Percentiles rank a stretch among this genome's conserved stretches.
phyloP scores from a whole-genome alignment of 78 protist species.

The Pelomyxa schiedti region DNA sequence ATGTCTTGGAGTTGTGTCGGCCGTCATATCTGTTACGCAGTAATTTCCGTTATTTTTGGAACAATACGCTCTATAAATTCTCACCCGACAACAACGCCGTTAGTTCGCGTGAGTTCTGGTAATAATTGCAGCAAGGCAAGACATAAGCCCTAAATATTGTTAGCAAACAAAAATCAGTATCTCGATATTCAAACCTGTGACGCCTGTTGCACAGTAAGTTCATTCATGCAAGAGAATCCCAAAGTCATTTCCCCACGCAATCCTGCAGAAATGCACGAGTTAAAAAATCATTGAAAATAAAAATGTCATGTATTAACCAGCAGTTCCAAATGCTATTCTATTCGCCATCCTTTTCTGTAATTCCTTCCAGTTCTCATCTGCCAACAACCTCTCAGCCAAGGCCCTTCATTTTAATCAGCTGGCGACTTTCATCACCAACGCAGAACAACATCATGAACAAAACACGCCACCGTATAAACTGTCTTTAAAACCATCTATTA shows the following conservation, averaged over 20 bases:
- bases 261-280: slow-evolving; percentile 31
- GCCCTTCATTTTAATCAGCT: neutral
- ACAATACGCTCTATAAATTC: neutral
- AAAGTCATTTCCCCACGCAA: slow-evolving; percentile 87
- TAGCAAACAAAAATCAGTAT: too few species aligned
- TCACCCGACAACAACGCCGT: neutral
- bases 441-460: too few species aligned
- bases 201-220: slow-evolving; percentile 81
- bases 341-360: slow-evolving; percentile 13
- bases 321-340: slow-evolving; percentile 60
- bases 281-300: neutral
- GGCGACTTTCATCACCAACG: too few species aligned
- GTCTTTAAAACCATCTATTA: neutral
- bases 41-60: neutral
- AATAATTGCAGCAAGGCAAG: neutral
- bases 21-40: slow-evolving; percentile 90
- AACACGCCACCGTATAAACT: too few species aligned
- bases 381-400: slow-evolving; percentile 14
- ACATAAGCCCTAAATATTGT: slow-evolving; percentile 12
- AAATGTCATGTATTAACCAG: slow-evolving; percentile 4
- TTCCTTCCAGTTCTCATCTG: slow-evolving; percentile 14
- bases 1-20: slow-evolving; percentile 62
- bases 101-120: neutral
- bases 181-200: slow-evolving; percentile 39
- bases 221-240: slow-evolving; percentile 86